A percentile compares a stretch with the other conserved stretches of the same genome.
Conservation (phyloP, 495 filamentous ascomycete genomes). For the Aspergillus nidulans region DNA sequence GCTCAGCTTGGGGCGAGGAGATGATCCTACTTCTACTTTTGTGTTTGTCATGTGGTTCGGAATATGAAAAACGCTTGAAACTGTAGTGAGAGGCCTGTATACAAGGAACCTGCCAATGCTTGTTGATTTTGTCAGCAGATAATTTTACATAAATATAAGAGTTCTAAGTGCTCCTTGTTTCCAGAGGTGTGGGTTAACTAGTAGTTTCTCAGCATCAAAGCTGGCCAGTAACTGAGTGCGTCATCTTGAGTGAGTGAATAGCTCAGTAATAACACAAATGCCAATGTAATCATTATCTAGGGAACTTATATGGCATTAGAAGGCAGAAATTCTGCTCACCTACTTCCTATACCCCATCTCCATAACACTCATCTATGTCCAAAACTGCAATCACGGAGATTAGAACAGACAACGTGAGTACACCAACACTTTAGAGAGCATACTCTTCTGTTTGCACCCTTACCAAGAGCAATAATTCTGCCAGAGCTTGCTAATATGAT, state of each 20-base stretch:
- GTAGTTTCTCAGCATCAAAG: too few relatives aligned
- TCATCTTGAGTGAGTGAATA: not conserved
- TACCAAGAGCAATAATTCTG: not conserved
- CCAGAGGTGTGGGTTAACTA: too few relatives aligned
- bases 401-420: not conserved
- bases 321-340: too few relatives aligned
- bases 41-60: not conserved
- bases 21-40: not conserved
- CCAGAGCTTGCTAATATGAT: not conserved
- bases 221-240: not conserved
- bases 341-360: too few relatives aligned
- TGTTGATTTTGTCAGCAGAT: too few relatives aligned
- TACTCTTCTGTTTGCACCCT: not conserved
- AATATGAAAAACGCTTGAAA: slow-evolving; percentile 1
- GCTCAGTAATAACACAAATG: not conserved
- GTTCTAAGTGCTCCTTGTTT: too few relatives aligned
- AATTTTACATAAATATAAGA: too few relatives aligned
- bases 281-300: not conserved
- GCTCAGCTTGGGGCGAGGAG: not conserved
- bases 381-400: not conserved
- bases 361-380: too few relatives aligned
- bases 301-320: too few relatives aligned
- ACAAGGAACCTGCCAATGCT: not conserved
- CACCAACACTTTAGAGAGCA: too few relatives aligned
- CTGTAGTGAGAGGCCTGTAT: not conserved